Evolutionary conservation across 306 rosid species (phyloP).

Genomic region (Rubus idaeus): DNA sequence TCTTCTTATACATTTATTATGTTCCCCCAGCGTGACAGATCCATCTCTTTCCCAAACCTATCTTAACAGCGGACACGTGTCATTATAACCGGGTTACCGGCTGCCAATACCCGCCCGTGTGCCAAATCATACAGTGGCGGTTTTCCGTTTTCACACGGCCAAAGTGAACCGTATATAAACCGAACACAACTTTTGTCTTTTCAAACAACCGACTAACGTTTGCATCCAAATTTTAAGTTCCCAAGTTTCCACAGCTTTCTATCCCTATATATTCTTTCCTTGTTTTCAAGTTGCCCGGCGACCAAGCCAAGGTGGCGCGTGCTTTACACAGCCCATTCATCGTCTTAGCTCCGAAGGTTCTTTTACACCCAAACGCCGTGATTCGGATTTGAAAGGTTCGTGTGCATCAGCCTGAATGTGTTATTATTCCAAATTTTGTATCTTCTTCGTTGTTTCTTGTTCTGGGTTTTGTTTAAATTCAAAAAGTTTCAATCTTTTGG

Average conservation of each 20-base stretch:
- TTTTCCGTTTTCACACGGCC: neutral
- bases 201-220: neutral
- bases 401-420: neutral
- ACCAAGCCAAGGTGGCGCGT: constrained; percentile 12
- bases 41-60: neutral
- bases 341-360: neutral
- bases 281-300: neutral
- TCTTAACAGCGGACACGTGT: neutral
- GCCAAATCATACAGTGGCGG: neutral
- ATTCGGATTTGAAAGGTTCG: constrained; percentile 28
- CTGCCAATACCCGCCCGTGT: neutral
- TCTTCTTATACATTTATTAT: neutral
- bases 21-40: neutral
- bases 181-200: neutral
- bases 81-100: neutral
- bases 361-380: neutral
- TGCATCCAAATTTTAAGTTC: neutral
- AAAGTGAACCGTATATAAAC: neutral
- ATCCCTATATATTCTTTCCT: neutral
- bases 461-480: constrained; percentile 8
- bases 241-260: neutral
- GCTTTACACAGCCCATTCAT: neutral
- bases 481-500: constrained; percentile 8
- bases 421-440: neutral
- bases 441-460: neutral